Evolutionary conservation across 208 protist species (phyloP).

Genomic region (Acanthamoeba lenticulata): DNA sequence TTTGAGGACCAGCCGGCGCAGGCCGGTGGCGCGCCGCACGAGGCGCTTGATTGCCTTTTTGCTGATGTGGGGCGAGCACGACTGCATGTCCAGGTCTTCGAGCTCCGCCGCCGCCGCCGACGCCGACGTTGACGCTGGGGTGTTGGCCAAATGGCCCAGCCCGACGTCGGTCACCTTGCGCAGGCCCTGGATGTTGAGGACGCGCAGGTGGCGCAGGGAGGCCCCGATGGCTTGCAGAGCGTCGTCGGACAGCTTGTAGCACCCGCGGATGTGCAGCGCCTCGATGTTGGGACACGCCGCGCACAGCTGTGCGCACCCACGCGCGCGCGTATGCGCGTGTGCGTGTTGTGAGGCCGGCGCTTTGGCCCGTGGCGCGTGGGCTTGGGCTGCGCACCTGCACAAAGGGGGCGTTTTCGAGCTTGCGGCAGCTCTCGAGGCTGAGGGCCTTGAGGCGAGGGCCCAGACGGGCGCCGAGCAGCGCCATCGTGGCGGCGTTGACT

Average conservation of each 20-base stretch:
- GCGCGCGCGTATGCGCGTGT: too few species aligned
- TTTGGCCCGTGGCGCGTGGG: neutral
- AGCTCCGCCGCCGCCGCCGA: too few species aligned
- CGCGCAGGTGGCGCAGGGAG: neutral
- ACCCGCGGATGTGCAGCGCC: neutral
- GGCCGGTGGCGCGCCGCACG: neutral
- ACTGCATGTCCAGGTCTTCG: conserved; percentile 14
- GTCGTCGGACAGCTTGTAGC: neutral
- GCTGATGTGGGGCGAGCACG: neutral
- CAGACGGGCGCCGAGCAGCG: neutral
- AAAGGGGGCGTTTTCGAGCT: neutral
- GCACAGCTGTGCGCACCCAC: too few species aligned
- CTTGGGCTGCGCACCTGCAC: neutral
- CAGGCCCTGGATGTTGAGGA: conserved; percentile 4
- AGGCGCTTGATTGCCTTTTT: neutral
- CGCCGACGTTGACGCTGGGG: neutral
- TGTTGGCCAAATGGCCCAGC: neutral
- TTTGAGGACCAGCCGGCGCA: neutral
- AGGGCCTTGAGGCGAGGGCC: neutral
- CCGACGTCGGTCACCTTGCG: neutral
- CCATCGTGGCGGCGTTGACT: neutral
- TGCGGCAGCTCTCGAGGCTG: neutral
- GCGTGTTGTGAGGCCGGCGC: neutral
- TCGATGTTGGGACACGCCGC: conserved; percentile 16
- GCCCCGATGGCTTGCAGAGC: neutral